Evolutionary conservation across 2,329 filamentous ascomycete species (phyloP).

Genomic region (Alternaria hordeiaustralica): DNA sequence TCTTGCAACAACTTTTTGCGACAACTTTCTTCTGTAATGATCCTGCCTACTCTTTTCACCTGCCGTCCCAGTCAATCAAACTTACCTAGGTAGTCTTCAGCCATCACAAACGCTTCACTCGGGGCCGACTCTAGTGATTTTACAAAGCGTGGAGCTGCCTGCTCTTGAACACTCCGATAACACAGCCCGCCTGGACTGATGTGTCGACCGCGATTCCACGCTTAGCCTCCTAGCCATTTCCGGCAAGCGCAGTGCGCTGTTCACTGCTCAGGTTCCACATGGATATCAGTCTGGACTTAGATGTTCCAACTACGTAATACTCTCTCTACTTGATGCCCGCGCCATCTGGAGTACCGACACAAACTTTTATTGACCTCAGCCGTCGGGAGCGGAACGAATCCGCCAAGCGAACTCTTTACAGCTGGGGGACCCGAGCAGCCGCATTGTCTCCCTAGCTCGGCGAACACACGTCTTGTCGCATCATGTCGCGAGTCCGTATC

Average conservation of each 20-base stretch:
- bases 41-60: not conserved
- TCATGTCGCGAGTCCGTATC: not conserved
- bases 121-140: not conserved
- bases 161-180: not conserved
- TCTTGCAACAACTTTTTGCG: not conserved
- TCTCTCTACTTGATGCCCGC: not conserved
- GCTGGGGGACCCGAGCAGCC: constrained; percentile 9
- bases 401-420: constrained; percentile 2
- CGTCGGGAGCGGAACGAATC: not conserved
- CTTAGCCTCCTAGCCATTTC: not conserved
- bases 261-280: not conserved
- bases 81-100: not conserved
- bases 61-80: not conserved
- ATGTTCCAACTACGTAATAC: not conserved
- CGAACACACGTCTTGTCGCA: not conserved
- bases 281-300: not conserved
- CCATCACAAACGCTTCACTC: not conserved
- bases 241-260: not conserved
- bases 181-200: not conserved
- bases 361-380: not conserved
- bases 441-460: not conserved
- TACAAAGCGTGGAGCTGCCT: not conserved
- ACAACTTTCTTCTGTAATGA: not conserved
- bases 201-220: not conserved
- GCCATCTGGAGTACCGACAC: not conserved